Evolutionary conservation across 1,139 yeast genomes (phyloP).

Genomic region (Yamadazyma mexicana): DNA sequence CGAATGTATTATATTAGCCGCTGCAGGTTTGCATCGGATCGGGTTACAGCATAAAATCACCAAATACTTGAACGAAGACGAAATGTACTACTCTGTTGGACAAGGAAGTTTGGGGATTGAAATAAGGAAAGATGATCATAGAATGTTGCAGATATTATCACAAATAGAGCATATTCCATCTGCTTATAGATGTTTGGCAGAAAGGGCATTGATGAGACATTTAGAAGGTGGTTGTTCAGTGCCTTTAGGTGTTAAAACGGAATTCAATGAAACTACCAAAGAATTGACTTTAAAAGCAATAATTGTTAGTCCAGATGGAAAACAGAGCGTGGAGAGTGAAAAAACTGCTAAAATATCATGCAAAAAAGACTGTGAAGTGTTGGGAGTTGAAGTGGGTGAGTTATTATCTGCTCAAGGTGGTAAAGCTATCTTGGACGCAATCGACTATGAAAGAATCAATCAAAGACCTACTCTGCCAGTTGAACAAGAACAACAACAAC

Average conservation of each 20-base stretch:
- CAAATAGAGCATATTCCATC: slow-evolving; percentile 68
- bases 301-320: slow-evolving; percentile 86
- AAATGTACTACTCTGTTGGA: slow-evolving; percentile 95
- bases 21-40: slow-evolving; percentile 83
- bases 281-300: slow-evolving; percentile 60
- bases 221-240: slow-evolving; percentile 98
- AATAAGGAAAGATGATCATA: slow-evolving; percentile 67
- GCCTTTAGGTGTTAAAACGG: slow-evolving; percentile 87
- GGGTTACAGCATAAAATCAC: slow-evolving; percentile 74
- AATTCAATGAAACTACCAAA: slow-evolving; percentile 45
- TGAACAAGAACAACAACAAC: too few relatives aligned
- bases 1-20: slow-evolving; percentile 81
- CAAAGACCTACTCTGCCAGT: slow-evolving; percentile 28
- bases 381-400: slow-evolving; percentile 73
- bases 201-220: slow-evolving; percentile 80
- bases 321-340: slow-evolving; percentile 58
- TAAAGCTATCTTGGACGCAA: slow-evolving; percentile 73
- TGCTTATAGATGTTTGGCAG: slow-evolving; percentile 82
- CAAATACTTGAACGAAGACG: slow-evolving; percentile 66
- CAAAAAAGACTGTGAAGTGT: slow-evolving; percentile 63
- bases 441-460: slow-evolving; percentile 67
- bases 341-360: slow-evolving; percentile 32
- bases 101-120: slow-evolving; percentile 97
- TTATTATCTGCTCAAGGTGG: slow-evolving; percentile 76
- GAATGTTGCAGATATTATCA: slow-evolving; percentile 56